Evolutionary conservation across 2,329 filamentous ascomycete genomes (phyloP).

Genomic region (Ceratocystis harringtonii): DNA sequence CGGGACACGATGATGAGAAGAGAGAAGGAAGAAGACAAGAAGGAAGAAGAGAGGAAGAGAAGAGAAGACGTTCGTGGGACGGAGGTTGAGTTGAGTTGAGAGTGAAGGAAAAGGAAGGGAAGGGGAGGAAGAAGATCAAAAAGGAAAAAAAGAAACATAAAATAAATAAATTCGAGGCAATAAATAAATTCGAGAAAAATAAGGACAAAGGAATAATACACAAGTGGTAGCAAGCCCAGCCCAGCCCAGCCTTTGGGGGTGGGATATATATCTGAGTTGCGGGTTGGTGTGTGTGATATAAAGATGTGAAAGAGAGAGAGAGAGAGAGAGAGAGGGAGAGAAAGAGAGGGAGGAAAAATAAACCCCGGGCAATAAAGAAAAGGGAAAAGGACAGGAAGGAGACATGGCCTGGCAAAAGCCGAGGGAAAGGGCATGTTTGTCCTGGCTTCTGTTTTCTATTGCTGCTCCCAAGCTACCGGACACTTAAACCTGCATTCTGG

Average conservation of each 20-base stretch:
- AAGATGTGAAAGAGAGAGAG: not conserved
- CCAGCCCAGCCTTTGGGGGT: too few relatives aligned
- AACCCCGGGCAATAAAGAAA: not conserved
- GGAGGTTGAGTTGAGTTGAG: not conserved
- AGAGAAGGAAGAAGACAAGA: slow-evolving; percentile 2
- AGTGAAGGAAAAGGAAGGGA: not conserved
- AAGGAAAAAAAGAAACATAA: not conserved
- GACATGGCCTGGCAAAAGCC: not conserved
- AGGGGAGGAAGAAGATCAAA: slow-evolving; percentile 11
- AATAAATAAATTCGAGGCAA: not conserved
- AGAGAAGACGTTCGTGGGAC: not conserved
- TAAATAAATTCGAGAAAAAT: not conserved
- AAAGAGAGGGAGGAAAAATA: not conserved
- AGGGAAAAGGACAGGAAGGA: slow-evolving; percentile 4
- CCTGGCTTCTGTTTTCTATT: not conserved
- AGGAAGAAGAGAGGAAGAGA: slow-evolving; percentile 7
- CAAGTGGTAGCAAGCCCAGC: not conserved
- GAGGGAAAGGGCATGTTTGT: not conserved
- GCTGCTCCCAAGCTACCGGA: slow-evolving; percentile 8
- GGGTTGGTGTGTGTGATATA: not conserved
- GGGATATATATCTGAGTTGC: too few relatives aligned
- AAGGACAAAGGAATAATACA: slow-evolving; percentile 1
- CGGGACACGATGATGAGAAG: slow-evolving; percentile 1
- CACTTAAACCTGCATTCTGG: slow-evolving; percentile 17
- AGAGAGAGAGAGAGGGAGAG: not conserved